These are phyloP conservation scores for Acanthamoeba lenticulata DNA, from an alignment of 208 protist genomes.

Conservation along the genomic window DNA sequence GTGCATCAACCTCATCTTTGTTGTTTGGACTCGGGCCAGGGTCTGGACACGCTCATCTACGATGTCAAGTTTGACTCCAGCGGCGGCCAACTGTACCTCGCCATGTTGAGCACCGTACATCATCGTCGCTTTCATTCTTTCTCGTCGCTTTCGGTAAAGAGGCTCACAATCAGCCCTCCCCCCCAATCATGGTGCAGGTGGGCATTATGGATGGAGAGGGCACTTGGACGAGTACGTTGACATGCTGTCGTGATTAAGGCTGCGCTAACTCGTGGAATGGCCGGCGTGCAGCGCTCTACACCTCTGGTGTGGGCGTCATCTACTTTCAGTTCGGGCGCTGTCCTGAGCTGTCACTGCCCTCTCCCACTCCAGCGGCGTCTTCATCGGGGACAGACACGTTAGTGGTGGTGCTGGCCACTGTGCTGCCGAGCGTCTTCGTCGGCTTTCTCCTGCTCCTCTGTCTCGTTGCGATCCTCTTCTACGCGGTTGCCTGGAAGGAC, in stretches of 20 bases:
- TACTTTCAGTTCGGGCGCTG: not conserved
- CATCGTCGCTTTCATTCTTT: no score
- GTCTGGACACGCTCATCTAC: not conserved
- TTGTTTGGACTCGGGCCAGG: no score
- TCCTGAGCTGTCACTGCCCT: not conserved
- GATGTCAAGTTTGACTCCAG: not conserved
- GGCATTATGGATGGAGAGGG: not conserved
- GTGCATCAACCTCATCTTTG: not conserved
- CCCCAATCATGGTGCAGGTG: not conserved
- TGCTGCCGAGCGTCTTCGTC: conserved; percentile 20
- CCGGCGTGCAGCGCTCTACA: conserved; percentile 30
- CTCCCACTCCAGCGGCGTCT: not conserved
- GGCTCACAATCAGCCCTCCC: no score
- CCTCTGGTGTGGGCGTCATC: not conserved
- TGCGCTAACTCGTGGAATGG: no score
- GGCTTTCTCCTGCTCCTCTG: not conserved
- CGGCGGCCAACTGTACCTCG: not conserved
- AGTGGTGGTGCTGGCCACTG: not conserved
- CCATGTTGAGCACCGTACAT: not conserved
- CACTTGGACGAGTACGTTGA: not conserved
- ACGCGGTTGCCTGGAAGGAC: not conserved
- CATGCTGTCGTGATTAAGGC: no score
- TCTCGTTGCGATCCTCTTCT: not conserved
- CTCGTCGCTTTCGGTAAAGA: no score
- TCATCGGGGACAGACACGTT: not conserved